Percentiles rank a stretch among this genome's conserved stretches.
Conservation (phyloP, 1,139 yeast genomes). For the Debaryomyces nepalensis region DNA sequence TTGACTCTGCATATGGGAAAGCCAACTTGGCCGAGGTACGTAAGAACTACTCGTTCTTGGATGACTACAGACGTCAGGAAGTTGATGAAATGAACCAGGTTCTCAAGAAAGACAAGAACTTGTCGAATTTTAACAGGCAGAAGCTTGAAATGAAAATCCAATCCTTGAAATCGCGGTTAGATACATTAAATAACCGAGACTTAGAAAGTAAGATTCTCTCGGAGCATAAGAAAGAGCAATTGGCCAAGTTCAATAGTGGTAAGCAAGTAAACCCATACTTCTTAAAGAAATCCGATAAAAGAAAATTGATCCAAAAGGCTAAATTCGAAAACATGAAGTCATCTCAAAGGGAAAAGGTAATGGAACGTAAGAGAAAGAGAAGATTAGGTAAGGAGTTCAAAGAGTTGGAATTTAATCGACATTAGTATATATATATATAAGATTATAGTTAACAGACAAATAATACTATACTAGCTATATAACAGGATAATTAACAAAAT, state of each 20-base stretch:
- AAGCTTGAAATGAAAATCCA: slow-evolving; percentile 59
- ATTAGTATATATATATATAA: slow-evolving; percentile 9
- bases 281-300: slow-evolving; percentile 79
- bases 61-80: slow-evolving; percentile 81
- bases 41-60: slow-evolving; percentile 80
- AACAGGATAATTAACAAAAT: slow-evolving; percentile 8
- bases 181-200: slow-evolving; percentile 76
- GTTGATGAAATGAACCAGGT: slow-evolving; percentile 60
- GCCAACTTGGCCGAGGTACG: slow-evolving; percentile 71
- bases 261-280: slow-evolving; percentile 56
- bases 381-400: slow-evolving; percentile 89
- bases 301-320: slow-evolving; percentile 85
- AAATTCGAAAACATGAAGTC: slow-evolving; percentile 85
- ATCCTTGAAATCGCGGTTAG: slow-evolving; percentile 74
- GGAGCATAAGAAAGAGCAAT: slow-evolving; percentile 54
- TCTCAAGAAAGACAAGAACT: slow-evolving; percentile 59
- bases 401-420: slow-evolving; percentile 55
- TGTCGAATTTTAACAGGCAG: slow-evolving; percentile 54
- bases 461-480: slow-evolving; percentile 10
- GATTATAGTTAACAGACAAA: slow-evolving; percentile 7
- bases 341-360: slow-evolving; percentile 80
- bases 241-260: slow-evolving; percentile 51
- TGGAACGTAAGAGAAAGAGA: slow-evolving; percentile 94
- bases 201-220: slow-evolving; percentile 67
- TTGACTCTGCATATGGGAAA: slow-evolving; percentile 87